Evolutionary conservation across 495 filamentous ascomycete genomes (phyloP).

Genomic region (Evernia prunastri): DNA sequence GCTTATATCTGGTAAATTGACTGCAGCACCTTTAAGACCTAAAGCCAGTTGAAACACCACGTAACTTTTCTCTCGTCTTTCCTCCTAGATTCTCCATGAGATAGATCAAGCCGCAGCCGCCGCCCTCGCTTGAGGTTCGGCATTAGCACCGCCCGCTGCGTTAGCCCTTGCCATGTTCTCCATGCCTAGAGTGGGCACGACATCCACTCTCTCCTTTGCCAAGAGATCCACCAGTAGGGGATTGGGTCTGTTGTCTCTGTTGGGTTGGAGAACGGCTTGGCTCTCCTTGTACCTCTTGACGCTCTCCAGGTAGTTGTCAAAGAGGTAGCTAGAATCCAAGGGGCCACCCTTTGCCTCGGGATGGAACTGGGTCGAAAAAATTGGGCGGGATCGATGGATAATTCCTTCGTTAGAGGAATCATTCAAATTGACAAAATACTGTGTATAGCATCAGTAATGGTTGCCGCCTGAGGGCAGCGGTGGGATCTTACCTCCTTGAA

Average conservation of each 20-base stretch:
- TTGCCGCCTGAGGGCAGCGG: too few species aligned
- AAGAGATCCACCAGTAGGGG: slow-evolving; percentile 85
- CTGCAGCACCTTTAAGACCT: not conserved
- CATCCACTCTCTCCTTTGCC: slow-evolving; percentile 88
- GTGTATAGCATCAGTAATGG: not conserved
- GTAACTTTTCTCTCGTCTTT: not conserved
- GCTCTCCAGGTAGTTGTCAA: slow-evolving; percentile 90
- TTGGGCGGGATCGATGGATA: slow-evolving; percentile 91
- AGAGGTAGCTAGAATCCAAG: slow-evolving; percentile 86
- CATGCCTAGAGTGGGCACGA: slow-evolving; percentile 59
- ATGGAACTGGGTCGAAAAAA: slow-evolving; percentile 98
- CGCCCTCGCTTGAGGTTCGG: slow-evolving; percentile 17
- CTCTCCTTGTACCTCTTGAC: slow-evolving; percentile 81
- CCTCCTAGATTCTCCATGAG: not conserved
- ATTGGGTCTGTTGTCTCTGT: slow-evolving; percentile 72
- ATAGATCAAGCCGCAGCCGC: slow-evolving; percentile 12
- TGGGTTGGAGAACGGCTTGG: slow-evolving; percentile 56
- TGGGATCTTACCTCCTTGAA: slow-evolving; percentile 98
- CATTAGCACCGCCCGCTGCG: slow-evolving; percentile 29
- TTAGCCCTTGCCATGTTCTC: slow-evolving; percentile 33
- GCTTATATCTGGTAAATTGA: not conserved
- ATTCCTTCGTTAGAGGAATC: slow-evolving; percentile 60
- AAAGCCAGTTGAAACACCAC: not conserved
- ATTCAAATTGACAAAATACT: slow-evolving; percentile 41
- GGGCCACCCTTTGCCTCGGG: slow-evolving; percentile 96